Evolutionary conservation across 2,329 filamentous ascomycete species (phyloP).

Genomic region (Chalaropsis ovoidea): DNA sequence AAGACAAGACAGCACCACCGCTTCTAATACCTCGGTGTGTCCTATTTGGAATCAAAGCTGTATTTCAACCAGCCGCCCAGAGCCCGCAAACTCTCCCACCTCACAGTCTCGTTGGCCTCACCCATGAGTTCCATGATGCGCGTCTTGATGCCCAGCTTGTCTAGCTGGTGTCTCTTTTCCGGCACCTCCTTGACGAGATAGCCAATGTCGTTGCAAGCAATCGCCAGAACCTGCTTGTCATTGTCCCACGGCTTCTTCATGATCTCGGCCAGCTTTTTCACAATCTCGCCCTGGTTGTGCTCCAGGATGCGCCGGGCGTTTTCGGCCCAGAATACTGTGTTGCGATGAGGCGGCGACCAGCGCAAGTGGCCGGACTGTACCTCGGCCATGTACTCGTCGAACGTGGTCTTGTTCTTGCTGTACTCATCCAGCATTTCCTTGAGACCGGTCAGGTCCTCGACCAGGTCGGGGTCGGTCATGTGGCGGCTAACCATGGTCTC

Average conservation of each 20-base stretch:
- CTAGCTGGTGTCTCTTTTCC: constrained; percentile 67
- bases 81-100: constrained; percentile 85
- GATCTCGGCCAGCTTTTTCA: constrained; percentile 75
- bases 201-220: constrained; percentile 89
- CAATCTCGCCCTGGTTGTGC: constrained; percentile 65
- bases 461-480: constrained; percentile 53
- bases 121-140: constrained; percentile 91
- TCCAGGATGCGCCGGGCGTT: constrained; percentile 83
- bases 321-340: constrained; percentile 79
- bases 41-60: constrained; percentile 42
- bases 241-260: constrained; percentile 63
- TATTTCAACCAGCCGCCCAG: constrained; percentile 59
- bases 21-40: constrained; percentile 8
- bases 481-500: constrained; percentile 53
- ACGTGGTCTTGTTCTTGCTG: constrained; percentile 61
- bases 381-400: constrained; percentile 85
- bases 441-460: constrained; percentile 51
- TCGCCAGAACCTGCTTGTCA: constrained; percentile 79
- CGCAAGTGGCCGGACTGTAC: constrained; percentile 76
- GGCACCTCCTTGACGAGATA: constrained; percentile 79
- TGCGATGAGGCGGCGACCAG: constrained; percentile 87
- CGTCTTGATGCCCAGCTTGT: constrained; percentile 75
- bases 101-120: constrained; percentile 74
- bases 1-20: not conserved
- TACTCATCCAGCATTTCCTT: constrained; percentile 57